Percentiles rank a stretch among this genome's conserved stretches.
These are phyloP conservation scores for Saksenaea oblongispora DNA, from an alignment of 371 early-diverging fungal species.

Conservation along the genomic window DNA sequence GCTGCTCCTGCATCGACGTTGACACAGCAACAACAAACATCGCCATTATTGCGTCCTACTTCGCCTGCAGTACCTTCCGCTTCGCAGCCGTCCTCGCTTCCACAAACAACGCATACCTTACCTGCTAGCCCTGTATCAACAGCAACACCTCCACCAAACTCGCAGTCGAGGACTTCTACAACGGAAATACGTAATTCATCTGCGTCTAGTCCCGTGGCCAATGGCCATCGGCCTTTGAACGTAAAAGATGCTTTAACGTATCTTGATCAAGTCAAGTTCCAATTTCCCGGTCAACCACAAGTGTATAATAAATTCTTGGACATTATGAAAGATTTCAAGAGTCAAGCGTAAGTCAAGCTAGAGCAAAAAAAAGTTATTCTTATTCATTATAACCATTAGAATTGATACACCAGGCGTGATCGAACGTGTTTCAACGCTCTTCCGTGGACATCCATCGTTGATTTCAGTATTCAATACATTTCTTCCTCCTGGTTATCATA, in stretches of 20 bases:
- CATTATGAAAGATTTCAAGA: conserved; percentile 99
- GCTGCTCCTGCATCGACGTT: neutral
- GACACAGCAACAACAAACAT: neutral
- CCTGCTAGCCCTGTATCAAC: neutral
- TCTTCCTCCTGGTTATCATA: conserved; percentile 94
- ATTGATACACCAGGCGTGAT: conserved; percentile 98
- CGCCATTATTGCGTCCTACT: neutral
- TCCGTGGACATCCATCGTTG: conserved; percentile 87
- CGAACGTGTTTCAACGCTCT: conserved; percentile 90
- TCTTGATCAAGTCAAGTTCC: conserved; percentile 94
- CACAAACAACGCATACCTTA: neutral
- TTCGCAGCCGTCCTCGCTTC: too few species aligned
- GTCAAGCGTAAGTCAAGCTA: conserved; percentile 73
- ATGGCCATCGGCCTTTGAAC: conserved; percentile 44
- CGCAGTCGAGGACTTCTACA: neutral
- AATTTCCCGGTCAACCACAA: conserved; percentile 88
- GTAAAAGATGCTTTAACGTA: conserved; percentile 95
- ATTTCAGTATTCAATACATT: conserved; percentile 98
- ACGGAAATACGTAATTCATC: neutral
- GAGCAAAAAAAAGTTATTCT: conserved; percentile 14
- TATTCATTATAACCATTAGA: conserved; percentile 23
- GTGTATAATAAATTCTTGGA: conserved; percentile 97
- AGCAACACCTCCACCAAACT: neutral
- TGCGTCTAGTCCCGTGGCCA: neutral
- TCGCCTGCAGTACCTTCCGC: neutral